Evolutionary conservation across 306 rosid species (phyloP), one percentile per base, ranked within the genome.

Genomic region (Aeschynomene evenia): DNA sequence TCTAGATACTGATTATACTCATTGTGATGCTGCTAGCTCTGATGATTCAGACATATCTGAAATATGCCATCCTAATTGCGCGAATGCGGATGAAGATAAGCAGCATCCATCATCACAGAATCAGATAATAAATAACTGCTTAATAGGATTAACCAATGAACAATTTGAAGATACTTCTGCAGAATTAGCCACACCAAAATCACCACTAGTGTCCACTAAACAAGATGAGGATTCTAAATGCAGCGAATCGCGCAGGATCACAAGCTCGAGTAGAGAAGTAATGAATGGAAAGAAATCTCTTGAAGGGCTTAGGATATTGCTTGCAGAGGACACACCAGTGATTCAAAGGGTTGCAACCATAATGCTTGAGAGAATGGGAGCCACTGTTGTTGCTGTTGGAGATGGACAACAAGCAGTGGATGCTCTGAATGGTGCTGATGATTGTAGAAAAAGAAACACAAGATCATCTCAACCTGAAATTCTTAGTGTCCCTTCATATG

Each of bases 331-430:
- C 66, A 94, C 89, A 9, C 97, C 91, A 12, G 91, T 91, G 31
- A 89, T 94, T 46, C 99, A 94, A 76, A 88, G 95, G 80, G 99
- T 94, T 28, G 96, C 99, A 46, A 91, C 87, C 68, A 94, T 88
- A 82, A 94, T 94, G 99, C 96, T 94, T n/a, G 99, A 94, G 66
- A 94, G 85, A 81, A 91, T 94, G 97, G 97, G 99, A 77, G 96
- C 99, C 20, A 50, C 55, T 18, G 99, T 89, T 53, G 81, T 86
- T 22, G 92, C 91, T 3, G 96, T 84, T 15, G 95, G 89, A 29
- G 99, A 94, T 16, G 99, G 99, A 66, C 78, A 82, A 68, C 95
- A 76, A 77, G 95, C 97, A 42, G 96, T 94, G 66, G 99, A 94
- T 15, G 92, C 97, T 72, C 77, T 94, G 36, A 77, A 77, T 62